Evolutionary conservation across 192 early-diverging fungal species (phyloP), one percentile per base, ranked within the genome.

Genomic region (Umbelopsis ramanniana): DNA sequence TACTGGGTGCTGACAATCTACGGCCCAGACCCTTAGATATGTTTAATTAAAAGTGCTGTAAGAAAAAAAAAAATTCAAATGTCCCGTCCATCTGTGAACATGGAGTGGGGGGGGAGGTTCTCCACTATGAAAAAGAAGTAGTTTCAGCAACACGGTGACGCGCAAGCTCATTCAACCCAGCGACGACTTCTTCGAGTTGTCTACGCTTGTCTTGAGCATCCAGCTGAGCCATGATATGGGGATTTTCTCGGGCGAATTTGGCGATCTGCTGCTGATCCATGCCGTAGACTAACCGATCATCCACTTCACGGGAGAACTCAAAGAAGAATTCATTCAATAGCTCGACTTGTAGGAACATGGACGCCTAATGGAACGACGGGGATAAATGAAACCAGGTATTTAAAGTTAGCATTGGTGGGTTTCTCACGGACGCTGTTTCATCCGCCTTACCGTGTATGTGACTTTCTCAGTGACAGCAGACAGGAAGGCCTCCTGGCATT

Each of bases 311-410:
- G 46, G 96, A 95, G 71, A 96, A 86, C 82, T 96, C 94, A 88
- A 96, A 96, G 76, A 96, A 96, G 83, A 96, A 97, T 82, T 97
- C 96, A 79, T 94, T 95, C 79, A 97, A 82, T 70, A 97, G 85
- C 83, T 97, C 96, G 17, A 95, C 92, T 76, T 94, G 92, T 72
- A 97, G 94, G 74, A 97, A 97, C 92, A 97, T 94, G 53, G 94
- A 94, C 23, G 94, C 91, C 78, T 77, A 38, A 45, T 19, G 7
- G 12, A 26, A 52, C 23, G 29, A 68, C 17, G 19, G 22, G 15
- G 19, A n/a, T n/a, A n/a, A n/a, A n/a, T n/a, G n/a, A 38, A 38
- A 53, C 24, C 21, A 24, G n/a, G 14, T 22, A 54, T 43, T 14
- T 14, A 47, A 53, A 52, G 7, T 40, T 10, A 52, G 46, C 0